Conservation (phyloP, 2,329 filamentous ascomycete genomes). For the Fusarium coicis region DNA sequence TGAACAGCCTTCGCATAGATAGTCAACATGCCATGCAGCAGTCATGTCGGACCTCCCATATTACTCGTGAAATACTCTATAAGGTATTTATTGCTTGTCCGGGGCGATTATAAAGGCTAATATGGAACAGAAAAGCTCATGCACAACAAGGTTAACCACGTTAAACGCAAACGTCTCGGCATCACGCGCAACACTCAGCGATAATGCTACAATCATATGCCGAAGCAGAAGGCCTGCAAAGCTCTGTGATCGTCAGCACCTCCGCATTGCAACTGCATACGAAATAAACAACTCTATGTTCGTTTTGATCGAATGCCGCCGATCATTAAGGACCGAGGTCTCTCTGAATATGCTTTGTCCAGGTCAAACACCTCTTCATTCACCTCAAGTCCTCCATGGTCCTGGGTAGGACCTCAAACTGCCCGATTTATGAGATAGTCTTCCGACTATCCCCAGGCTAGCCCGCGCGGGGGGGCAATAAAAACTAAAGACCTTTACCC, state of each 20-base stretch:
- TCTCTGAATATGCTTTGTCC: not conserved
- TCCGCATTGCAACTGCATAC: not conserved
- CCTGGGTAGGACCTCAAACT: not conserved
- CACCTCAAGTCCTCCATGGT: not conserved
- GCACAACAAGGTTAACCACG: not conserved
- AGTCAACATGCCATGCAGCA: not conserved
- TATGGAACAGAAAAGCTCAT: not conserved
- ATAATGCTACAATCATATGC: not conserved
- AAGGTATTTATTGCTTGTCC: not conserved
- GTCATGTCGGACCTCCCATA: not conserved
- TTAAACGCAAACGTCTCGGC: not conserved
- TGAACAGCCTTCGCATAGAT: not conserved
- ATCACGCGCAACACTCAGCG: not conserved
- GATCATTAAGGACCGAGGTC: not conserved
- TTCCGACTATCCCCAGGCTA: not conserved
- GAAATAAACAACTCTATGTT: not conserved
- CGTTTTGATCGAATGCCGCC: not conserved
- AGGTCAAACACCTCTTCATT: not conserved
- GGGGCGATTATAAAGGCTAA: not conserved
- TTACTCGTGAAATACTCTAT: not conserved
- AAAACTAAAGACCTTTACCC: too few species aligned
- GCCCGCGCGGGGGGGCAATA: too few species aligned
- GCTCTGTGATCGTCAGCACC: too few species aligned
- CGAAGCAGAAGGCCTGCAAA: not conserved
- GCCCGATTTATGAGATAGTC: not conserved